These are phyloP conservation scores for Trapa bicornis DNA, from an alignment of 345 rosid species.

Conservation along the genomic window DNA sequence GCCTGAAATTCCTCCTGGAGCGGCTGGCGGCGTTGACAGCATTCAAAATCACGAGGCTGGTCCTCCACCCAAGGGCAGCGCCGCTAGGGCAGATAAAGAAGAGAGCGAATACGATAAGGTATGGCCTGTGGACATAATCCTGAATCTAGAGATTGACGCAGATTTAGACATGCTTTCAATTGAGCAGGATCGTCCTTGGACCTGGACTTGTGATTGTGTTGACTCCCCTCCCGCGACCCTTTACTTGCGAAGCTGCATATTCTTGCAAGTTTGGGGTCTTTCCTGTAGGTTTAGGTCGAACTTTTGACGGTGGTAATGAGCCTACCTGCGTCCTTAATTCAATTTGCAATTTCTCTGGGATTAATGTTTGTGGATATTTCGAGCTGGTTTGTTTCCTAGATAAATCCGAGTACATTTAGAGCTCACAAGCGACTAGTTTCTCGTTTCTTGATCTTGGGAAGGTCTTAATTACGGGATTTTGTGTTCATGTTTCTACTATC, in stretches of 20 bases:
- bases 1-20: conserved; percentile 30
- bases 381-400: not conserved
- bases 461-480: not conserved
- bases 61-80: conserved; percentile 22
- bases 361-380: not conserved
- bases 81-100: conserved; percentile 12
- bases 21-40: conserved; percentile 11
- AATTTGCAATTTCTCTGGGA: not conserved
- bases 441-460: not conserved
- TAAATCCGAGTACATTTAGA: not conserved
- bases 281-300: not conserved
- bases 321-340: not conserved
- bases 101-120: conserved; percentile 26
- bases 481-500: not conserved
- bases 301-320: not conserved
- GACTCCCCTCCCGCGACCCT: conserved; percentile 7
- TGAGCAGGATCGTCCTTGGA: conserved; percentile 17
- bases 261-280: conserved; percentile 3
- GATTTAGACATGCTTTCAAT: conserved; percentile 9
- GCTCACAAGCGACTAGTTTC: not conserved
- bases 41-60: conserved; percentile 28
- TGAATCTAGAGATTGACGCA: conserved; percentile 14
- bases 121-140: not conserved
- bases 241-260: not conserved
- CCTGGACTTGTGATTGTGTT: conserved; percentile 5